Percentiles rank a stretch among this genome's conserved stretches.
Evolutionary conservation across 2,329 filamentous ascomycete genomes (phyloP).

Genomic region (Exophiala viscosa): DNA sequence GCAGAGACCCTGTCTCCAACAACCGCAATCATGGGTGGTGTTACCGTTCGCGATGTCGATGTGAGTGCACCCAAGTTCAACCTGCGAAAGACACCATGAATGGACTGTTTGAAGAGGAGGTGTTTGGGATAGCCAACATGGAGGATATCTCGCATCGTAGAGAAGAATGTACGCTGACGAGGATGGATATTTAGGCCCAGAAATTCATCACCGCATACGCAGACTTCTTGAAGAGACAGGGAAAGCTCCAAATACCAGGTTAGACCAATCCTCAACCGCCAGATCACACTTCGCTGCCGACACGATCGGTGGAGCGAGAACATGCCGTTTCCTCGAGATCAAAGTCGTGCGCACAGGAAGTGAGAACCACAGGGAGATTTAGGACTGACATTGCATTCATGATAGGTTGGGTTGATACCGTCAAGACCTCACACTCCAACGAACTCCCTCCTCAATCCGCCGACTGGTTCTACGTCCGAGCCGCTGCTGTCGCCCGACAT

Average conservation of each 20-base stretch:
- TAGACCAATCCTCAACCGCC: constrained; percentile 35
- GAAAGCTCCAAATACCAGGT: constrained; percentile 67
- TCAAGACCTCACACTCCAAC: constrained; percentile 95
- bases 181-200: constrained; percentile 49
- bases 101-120: constrained; percentile 15
- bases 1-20: constrained; percentile 21
- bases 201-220: constrained; percentile 67
- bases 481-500: constrained; percentile 92
- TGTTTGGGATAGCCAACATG: not conserved
- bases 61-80: constrained; percentile 41
- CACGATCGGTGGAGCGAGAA: too few species aligned
- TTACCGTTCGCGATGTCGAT: constrained; percentile 65
- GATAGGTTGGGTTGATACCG: constrained; percentile 95
- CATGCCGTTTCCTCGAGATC: too few species aligned
- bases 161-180: constrained; percentile 9
- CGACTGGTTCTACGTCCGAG: constrained; percentile 91
- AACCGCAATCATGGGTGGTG: constrained; percentile 62
- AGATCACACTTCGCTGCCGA: constrained; percentile 5
- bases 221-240: constrained; percentile 68
- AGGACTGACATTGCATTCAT: constrained; percentile 9
- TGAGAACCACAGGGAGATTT: not conserved
- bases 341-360: not conserved
- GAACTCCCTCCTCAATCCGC: constrained; percentile 97
- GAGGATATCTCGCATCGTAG: not conserved
- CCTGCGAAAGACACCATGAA: constrained; percentile 12